These are phyloP conservation scores for Salix koriyanagi DNA, from an alignment of 345 rosid species.

Conservation along the genomic window DNA sequence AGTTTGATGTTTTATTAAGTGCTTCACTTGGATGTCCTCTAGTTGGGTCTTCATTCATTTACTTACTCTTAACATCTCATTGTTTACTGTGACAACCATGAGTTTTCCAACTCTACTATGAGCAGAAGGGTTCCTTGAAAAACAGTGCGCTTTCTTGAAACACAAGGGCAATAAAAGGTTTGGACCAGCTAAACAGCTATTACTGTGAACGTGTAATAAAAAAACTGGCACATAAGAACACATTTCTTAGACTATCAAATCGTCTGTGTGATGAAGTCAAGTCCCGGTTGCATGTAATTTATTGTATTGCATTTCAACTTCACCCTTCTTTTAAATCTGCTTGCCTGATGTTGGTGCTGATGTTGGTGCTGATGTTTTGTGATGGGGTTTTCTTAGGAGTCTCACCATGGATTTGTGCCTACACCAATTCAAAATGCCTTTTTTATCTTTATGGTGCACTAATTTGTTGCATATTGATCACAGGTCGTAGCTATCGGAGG, in stretches of 20 bases:
- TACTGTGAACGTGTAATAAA: not conserved
- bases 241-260: not conserved
- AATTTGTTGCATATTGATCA: not conserved
- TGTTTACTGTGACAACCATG: not conserved
- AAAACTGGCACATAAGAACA: not conserved
- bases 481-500: constrained; percentile 23
- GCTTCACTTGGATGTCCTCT: not conserved
- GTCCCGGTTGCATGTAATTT: no score
- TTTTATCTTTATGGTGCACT: not conserved
- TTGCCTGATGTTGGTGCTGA: no score
- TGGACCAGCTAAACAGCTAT: not conserved
- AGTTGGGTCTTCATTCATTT: not conserved
- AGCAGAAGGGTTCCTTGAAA: not conserved
- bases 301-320: no score
- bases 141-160: not conserved
- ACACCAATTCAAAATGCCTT: not conserved
- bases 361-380: not conserved
- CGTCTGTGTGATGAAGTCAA: no score
- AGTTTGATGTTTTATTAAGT: not conserved
- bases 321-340: no score
- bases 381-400: not conserved
- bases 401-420: not conserved
- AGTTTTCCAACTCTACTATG: not conserved
- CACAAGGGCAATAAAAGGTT: not conserved
- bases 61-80: not conserved